Evolutionary conservation across 2,329 filamentous ascomycete species (phyloP).

Genomic region (Penicillium crustosum): DNA sequence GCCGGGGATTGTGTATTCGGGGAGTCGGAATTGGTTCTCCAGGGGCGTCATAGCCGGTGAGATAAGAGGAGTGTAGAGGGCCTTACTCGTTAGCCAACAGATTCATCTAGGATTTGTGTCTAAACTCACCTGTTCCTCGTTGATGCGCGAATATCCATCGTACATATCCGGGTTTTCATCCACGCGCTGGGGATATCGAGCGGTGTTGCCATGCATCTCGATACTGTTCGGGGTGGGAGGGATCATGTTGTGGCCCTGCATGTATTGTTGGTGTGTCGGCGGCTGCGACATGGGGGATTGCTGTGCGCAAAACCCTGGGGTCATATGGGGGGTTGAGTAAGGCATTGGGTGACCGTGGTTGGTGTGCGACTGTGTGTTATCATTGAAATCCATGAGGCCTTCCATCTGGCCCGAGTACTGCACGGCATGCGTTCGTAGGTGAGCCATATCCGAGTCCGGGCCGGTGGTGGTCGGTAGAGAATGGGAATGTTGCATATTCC

Average conservation of each 20-base stretch:
- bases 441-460: slow-evolving; percentile 29
- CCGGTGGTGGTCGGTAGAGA: slow-evolving; percentile 35
- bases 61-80: slow-evolving; percentile 51
- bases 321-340: slow-evolving; percentile 34
- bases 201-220: slow-evolving; percentile 47
- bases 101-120: not conserved
- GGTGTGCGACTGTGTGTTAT: slow-evolving; percentile 15
- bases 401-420: slow-evolving; percentile 36
- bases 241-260: slow-evolving; percentile 38
- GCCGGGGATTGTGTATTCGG: slow-evolving; percentile 49
- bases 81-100: slow-evolving; percentile 29
- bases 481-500: slow-evolving; percentile 35
- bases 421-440: slow-evolving; percentile 26
- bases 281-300: slow-evolving; percentile 30
- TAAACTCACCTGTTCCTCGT: slow-evolving; percentile 45
- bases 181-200: slow-evolving; percentile 42
- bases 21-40: slow-evolving; percentile 48
- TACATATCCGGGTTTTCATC: slow-evolving; percentile 46
- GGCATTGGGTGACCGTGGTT: slow-evolving; percentile 22
- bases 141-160: slow-evolving; percentile 45
- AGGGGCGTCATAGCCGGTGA: slow-evolving; percentile 53
- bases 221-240: slow-evolving; percentile 52
- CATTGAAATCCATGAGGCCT: slow-evolving; percentile 37
- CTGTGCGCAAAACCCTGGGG: slow-evolving; percentile 36
- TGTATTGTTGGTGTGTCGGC: slow-evolving; percentile 29